A percentile compares a stretch with the other conserved stretches of the same genome.
phyloP scores from a whole-genome alignment of 441 rosid species.

The Populus hybrid region DNA sequence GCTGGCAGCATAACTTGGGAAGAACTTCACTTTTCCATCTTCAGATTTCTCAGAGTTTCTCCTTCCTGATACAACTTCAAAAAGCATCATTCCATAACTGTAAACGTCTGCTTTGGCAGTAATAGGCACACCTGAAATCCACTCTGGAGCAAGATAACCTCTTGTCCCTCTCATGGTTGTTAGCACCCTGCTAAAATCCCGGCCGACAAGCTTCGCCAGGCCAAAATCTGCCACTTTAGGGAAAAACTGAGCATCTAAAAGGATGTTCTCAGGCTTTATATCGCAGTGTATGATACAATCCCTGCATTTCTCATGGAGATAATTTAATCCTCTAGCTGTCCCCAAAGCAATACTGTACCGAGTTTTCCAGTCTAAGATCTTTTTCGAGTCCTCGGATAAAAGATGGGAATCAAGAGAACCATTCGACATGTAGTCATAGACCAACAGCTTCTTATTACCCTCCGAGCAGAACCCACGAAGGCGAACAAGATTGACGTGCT shows the following conservation, averaged over 20 bases:
- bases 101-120: conserved; percentile 78
- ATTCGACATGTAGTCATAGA: conserved; percentile 71
- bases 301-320: conserved; percentile 74
- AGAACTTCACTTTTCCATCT: conserved; percentile 44
- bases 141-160: conserved; percentile 80
- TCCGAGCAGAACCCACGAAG: conserved; percentile 74
- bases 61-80: conserved; percentile 65
- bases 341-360: conserved; percentile 63
- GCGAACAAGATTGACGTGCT: conserved; percentile 70
- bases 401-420: conserved; percentile 60
- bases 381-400: conserved; percentile 28
- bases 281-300: conserved; percentile 84
- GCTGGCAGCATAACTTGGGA: conserved; percentile 52
- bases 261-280: conserved; percentile 78
- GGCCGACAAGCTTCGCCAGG: conserved; percentile 67
- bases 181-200: conserved; percentile 74
- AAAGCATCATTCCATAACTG: conserved; percentile 83
- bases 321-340: conserved; percentile 62
- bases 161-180: conserved; percentile 79
- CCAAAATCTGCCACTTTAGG: conserved; percentile 84
- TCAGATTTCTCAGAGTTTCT: conserved; percentile 55
- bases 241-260: conserved; percentile 50
- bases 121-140: conserved; percentile 75
- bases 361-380: conserved; percentile 43
- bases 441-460: conserved; percentile 46